A percentile compares a stretch with the other conserved stretches of the same genome.
These are phyloP conservation scores for Ceratocystis cubensis DNA, from an alignment of 2,329 filamentous ascomycete genomes.

Conservation along the genomic window DNA sequence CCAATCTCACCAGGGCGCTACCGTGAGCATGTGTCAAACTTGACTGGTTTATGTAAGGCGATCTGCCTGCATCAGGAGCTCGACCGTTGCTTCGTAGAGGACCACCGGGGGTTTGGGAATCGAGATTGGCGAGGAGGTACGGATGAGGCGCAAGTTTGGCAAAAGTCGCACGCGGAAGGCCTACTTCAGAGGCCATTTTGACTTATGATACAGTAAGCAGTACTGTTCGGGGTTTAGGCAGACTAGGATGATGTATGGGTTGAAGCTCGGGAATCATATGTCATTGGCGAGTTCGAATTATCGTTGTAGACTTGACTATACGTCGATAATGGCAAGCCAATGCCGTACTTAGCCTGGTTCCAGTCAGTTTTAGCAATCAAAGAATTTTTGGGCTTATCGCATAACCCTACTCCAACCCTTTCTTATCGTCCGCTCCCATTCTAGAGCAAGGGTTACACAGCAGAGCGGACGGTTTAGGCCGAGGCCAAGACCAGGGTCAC, in stretches of 20 bases:
- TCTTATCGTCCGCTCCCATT: neutral
- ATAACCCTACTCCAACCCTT: neutral
- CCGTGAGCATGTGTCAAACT: constrained; percentile 83
- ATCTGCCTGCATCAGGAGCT: constrained; percentile 52
- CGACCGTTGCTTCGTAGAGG: constrained; percentile 73
- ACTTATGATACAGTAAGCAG: neutral
- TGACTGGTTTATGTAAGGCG: constrained; percentile 64
- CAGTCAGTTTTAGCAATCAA: neutral
- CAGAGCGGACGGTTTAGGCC: too few relatives aligned
- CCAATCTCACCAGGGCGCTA: constrained; percentile 73
- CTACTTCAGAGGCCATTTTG: constrained; percentile 27
- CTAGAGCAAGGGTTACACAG: neutral
- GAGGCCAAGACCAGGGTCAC: too few relatives aligned
- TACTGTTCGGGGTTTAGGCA: too few relatives aligned
- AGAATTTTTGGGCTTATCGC: constrained; percentile 10
- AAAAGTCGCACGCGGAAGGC: constrained; percentile 56
- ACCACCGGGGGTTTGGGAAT: constrained; percentile 30
- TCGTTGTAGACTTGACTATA: neutral
- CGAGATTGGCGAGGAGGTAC: constrained; percentile 80
- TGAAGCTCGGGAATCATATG: neutral
- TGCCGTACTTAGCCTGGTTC: neutral
- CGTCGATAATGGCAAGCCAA: neutral
- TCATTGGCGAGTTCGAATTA: too few relatives aligned
- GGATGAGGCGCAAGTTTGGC: constrained; percentile 80
- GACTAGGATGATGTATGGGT: neutral